Evolutionary conservation across 805 yeast species (phyloP).

Genomic region (Babjeviella inositovora): DNA sequence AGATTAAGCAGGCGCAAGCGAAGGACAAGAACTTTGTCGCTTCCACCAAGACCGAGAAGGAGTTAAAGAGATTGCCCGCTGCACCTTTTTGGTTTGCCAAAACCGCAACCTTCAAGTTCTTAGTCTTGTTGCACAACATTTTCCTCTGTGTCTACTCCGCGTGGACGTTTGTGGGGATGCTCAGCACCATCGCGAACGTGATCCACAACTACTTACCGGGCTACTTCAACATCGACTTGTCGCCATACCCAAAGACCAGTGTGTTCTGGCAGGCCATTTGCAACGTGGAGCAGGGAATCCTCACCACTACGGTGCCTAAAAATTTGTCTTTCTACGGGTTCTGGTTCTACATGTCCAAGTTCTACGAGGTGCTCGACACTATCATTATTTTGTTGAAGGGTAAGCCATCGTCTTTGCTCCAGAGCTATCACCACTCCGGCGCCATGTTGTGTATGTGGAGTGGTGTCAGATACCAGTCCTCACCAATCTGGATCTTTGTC

Average conservation of each 20-base stretch:
- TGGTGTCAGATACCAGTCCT: slow-evolving; percentile 51
- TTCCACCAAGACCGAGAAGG: slow-evolving; percentile 4
- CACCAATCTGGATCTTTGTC: slow-evolving; percentile 72
- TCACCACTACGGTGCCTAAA: slow-evolving; percentile 14
- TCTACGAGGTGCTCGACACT: slow-evolving; percentile 59
- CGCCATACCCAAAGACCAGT: slow-evolving; percentile 11
- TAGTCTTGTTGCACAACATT: slow-evolving; percentile 46
- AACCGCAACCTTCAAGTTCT: slow-evolving; percentile 24
- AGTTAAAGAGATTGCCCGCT: slow-evolving; percentile 22
- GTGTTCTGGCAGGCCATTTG: slow-evolving; percentile 48
- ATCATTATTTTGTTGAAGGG: slow-evolving; percentile 53
- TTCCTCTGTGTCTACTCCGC: slow-evolving; percentile 48
- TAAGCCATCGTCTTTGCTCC: slow-evolving; percentile 46
- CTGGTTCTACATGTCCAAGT: slow-evolving; percentile 55
- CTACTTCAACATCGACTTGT: slow-evolving; percentile 5
- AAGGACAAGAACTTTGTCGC: slow-evolving; percentile 8
- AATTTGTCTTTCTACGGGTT: slow-evolving; percentile 43
- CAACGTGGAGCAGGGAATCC: slow-evolving; percentile 41
- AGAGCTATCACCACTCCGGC: slow-evolving; percentile 66
- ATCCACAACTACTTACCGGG: slow-evolving; percentile 12
- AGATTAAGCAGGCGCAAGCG: slow-evolving; percentile 13
- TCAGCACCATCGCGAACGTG: slow-evolving; percentile 26
- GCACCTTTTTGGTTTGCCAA: slow-evolving; percentile 36
- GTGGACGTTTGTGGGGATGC: slow-evolving; percentile 62
- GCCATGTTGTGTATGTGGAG: slow-evolving; percentile 78